Conservation (phyloP, 148 eudicot genomes). For the Cornus florida region DNA sequence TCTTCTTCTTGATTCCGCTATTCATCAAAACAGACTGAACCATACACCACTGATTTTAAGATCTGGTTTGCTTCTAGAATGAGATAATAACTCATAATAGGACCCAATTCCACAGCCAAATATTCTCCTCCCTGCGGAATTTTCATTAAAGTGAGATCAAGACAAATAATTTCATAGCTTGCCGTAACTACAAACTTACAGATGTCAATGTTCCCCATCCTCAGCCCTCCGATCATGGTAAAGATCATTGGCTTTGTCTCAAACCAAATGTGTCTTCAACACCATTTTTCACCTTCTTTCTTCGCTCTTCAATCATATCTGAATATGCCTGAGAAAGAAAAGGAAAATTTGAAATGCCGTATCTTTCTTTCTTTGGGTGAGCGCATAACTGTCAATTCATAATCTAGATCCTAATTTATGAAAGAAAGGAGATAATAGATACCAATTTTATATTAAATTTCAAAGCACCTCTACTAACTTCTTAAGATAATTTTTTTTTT, state of each 20-base stretch:
- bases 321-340: conserved; percentile 56
- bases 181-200: background rate
- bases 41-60: background rate
- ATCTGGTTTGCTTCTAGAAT: background rate
- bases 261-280: conserved; percentile 82
- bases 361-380: no score
- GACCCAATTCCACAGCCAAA: background rate
- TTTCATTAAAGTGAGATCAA: background rate
- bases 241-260: conserved; percentile 38
- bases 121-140: background rate
- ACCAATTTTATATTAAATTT: background rate
- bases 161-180: background rate
- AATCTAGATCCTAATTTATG: background rate
- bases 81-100: background rate
- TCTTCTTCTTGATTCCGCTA: background rate
- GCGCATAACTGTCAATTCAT: no score
- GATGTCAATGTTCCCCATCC: background rate
- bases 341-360: background rate
- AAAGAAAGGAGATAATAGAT: background rate
- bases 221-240: background rate
- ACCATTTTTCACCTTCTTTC: conserved; percentile 69
- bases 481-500: background rate
- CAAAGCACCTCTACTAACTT: background rate
- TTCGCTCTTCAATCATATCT: conserved; percentile 83
- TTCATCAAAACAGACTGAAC: background rate